Base-by-base conservation (phyloP, 129 eudicot species). In the Gnaphalium uliginosum region DNA sequence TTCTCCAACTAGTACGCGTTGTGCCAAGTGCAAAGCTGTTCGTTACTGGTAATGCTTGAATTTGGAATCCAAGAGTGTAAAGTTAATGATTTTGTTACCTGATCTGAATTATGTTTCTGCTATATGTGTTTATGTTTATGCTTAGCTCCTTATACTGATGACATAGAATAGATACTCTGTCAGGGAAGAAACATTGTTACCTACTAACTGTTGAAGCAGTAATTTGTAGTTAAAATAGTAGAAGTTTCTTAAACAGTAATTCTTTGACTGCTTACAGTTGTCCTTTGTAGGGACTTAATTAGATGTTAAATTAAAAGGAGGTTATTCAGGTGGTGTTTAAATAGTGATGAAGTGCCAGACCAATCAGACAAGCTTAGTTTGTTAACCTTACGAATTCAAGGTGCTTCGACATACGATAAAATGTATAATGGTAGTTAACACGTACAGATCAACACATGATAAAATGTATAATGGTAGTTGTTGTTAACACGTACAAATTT, bases 1-100 rank as follows among this genome's bases (percentile, higher is more conserved):
- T 57, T 32, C 77, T 69, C 90, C 87, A 0, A 87, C 96, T 1
- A 85, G 80, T n/a, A 87, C 88, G 13, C 87, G 91, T 62, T 91
- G 97, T 60, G 74, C 89, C 25, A 82, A 73, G 83, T 91, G 97
- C 60, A 91, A 89, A 85, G 84, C 92, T 51, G 98, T 85, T 51
- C 83, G 86, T 32, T 93, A 93, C 79, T 93, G 98, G 98, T 93
- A 86, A 48, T 7, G 23, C 26, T 5, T 70, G 18, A 48, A 24
- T 74, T 58, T 23, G 21, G 18, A 54, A 15, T 58, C 51, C 15
- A 35, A n/a, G 2, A 32, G 5, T 67, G 56, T 68, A 10, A 35
- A 56, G 8, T 56, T 19, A 35, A 21, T 67, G 59, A 24, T 19
- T 35, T 57, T 35, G 14, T 70, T 69, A 5, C 14, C 76, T 77